A percentile compares a stretch with the other conserved stretches of the same genome.
phyloP scores from a whole-genome alignment of 1,139 yeast genomes.

The Scheffersomyces titani region DNA sequence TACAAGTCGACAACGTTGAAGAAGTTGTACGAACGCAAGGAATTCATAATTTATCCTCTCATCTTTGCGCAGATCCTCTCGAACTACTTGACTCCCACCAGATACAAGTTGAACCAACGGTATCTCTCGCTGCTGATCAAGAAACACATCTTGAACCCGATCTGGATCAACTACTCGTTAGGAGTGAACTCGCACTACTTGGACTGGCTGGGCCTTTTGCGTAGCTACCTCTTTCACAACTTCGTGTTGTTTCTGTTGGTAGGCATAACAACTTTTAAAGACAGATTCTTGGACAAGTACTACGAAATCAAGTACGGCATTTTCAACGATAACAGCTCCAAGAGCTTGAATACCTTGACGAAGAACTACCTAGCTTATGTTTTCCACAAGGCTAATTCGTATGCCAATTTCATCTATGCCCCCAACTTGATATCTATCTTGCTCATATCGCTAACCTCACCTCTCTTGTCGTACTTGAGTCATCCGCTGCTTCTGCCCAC shows the following conservation, averaged over 20 bases:
- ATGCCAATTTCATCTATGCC: constrained; percentile 36
- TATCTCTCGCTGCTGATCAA: constrained; percentile 39
- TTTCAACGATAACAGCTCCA: constrained; percentile 7
- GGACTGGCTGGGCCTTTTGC: constrained; percentile 30
- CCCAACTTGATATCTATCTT: constrained; percentile 41
- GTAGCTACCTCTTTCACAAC: constrained; percentile 31
- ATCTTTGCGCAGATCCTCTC: constrained; percentile 45
- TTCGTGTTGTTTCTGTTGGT: constrained; percentile 19
- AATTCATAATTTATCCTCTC: constrained; percentile 34
- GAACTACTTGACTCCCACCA: constrained; percentile 45
- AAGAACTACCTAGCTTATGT: constrained; percentile 21
- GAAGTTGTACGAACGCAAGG: constrained; percentile 32
- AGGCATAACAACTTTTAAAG: constrained; percentile 23
- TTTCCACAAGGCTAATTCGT: constrained; percentile 32
- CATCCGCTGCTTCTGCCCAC: background rate
- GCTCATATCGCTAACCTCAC: constrained; percentile 37
- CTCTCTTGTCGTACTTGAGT: constrained; percentile 20
- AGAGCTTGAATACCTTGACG: background rate
- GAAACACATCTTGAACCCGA: constrained; percentile 37
- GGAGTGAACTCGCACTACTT: constrained; percentile 27
- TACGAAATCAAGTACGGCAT: constrained; percentile 28
- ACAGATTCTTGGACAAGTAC: constrained; percentile 26
- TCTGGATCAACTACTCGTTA: constrained; percentile 43
- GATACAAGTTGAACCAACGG: constrained; percentile 35
- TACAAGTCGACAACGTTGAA: constrained; percentile 17